Evolutionary conservation across 164 flowering plant genomes (phyloP).

Genomic region (Stephania cephalantha): DNA sequence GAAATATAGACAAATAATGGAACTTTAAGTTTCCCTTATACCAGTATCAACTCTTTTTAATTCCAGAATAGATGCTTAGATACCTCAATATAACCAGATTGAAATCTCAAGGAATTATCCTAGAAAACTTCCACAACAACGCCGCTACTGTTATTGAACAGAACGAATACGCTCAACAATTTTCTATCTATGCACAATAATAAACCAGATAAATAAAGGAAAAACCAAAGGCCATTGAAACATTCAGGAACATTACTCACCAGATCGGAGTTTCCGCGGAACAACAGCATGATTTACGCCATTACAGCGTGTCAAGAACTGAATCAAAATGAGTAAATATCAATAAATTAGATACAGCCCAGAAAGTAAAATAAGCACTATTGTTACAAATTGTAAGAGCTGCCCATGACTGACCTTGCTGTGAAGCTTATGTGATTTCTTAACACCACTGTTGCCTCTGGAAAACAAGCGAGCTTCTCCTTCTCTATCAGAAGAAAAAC

Average conservation of each 20-base stretch:
- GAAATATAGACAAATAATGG: too few species aligned
- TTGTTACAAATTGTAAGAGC: neutral
- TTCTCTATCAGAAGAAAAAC: slow-evolving; percentile 26
- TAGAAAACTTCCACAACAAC: neutral
- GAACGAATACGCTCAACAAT: neutral
- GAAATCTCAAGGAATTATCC: slow-evolving; percentile 1
- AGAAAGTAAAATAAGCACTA: neutral
- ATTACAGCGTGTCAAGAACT: slow-evolving; percentile 43
- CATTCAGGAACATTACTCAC: slow-evolving; percentile 24
- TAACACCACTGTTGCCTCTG: slow-evolving; percentile 23
- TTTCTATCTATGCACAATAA: slow-evolving; percentile 9
- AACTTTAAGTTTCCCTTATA: neutral
- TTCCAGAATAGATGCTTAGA: neutral
- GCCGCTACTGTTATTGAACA: neutral
- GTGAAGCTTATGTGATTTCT: slow-evolving; percentile 35
- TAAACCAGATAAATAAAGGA: neutral
- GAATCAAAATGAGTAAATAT: slow-evolving; percentile 12
- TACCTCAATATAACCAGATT: neutral
- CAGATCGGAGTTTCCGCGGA: slow-evolving; percentile 75
- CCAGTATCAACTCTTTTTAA: neutral
- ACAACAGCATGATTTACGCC: slow-evolving; percentile 49
- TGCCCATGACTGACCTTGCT: slow-evolving; percentile 32
- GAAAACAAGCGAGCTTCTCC: slow-evolving; percentile 23
- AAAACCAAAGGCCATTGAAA: neutral
- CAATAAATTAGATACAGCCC: neutral